Percentiles rank a stretch among this genome's conserved stretches.
Evolutionary conservation across 345 rosid genomes (phyloP).

Genomic region (Gossypium bickii): DNA sequence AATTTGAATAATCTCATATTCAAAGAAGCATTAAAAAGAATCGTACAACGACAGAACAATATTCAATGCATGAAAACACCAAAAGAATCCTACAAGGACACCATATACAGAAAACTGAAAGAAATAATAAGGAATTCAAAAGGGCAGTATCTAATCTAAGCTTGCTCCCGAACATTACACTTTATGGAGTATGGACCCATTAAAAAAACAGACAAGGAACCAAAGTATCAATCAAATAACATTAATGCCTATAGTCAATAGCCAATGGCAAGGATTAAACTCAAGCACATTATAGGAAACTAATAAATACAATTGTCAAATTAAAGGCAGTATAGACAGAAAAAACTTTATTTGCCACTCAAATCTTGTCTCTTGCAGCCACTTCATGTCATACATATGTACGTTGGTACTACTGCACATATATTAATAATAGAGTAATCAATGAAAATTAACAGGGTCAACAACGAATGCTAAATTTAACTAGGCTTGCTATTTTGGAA

Average conservation of each 20-base stretch:
- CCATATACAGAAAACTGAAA: not conserved
- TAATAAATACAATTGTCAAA: not conserved
- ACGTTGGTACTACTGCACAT: not conserved
- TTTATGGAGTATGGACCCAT: constrained; percentile 1
- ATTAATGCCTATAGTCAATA: not conserved
- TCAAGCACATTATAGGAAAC: constrained; percentile 9
- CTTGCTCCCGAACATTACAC: not conserved
- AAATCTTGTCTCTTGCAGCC: not conserved
- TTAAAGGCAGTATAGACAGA: not conserved
- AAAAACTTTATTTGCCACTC: not conserved
- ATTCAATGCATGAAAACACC: not conserved
- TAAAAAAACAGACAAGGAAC: constrained; percentile 6
- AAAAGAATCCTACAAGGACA: not conserved
- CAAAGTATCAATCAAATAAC: not conserved
- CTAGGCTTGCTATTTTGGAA: not conserved
- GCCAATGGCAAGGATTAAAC: not conserved
- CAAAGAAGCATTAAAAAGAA: not conserved
- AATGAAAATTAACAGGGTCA: not conserved
- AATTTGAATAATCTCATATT: constrained; percentile 6
- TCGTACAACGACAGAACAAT: constrained; percentile 1
- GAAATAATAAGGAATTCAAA: not conserved
- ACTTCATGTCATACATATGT: constrained; percentile 4
- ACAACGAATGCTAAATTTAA: not conserved
- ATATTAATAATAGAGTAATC: not conserved
- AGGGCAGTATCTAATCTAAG: constrained; percentile 2